A percentile compares a stretch with the other conserved stretches of the same genome.
Conservation (phyloP, 1,284 basidiomycete genomes). For the Naganishia liquefaciens region DNA sequence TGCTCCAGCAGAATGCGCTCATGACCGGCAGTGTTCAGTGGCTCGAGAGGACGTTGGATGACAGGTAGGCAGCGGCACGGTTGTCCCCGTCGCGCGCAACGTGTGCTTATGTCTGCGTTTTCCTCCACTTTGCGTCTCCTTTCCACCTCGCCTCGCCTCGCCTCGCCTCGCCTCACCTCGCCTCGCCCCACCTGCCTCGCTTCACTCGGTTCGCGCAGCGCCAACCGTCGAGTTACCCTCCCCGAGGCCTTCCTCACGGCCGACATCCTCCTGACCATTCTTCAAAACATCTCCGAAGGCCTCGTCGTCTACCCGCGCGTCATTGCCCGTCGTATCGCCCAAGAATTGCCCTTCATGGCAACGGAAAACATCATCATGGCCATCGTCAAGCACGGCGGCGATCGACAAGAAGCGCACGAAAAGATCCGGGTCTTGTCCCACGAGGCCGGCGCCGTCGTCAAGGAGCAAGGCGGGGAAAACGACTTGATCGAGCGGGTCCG, state of each 20-base stretch:
- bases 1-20: slow-evolving; percentile 86
- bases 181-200: not conserved
- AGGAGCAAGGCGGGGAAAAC: slow-evolving; percentile 91
- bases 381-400: slow-evolving; percentile 89
- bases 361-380: slow-evolving; percentile 99
- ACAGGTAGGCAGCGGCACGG: slow-evolving; percentile 61
- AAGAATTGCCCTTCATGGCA: slow-evolving; percentile 99
- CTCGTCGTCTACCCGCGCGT: slow-evolving; percentile 97
- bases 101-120: too few species aligned
- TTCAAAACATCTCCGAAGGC: slow-evolving; percentile 96
- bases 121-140: not conserved
- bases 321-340: slow-evolving; percentile 84
- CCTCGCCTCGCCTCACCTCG: not conserved
- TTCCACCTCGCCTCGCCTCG: slow-evolving; percentile 2
- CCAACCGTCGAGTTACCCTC: slow-evolving; percentile 92
- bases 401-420: slow-evolving; percentile 95
- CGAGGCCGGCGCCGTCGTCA: slow-evolving; percentile 91
- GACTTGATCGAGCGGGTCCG: slow-evolving; percentile 89
- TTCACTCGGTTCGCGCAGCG: too few species aligned
- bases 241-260: slow-evolving; percentile 97
- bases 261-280: slow-evolving; percentile 90
- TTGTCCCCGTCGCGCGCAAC: too few species aligned
- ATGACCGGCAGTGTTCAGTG: slow-evolving; percentile 91
- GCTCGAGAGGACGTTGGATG: slow-evolving; percentile 95
- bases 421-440: slow-evolving; percentile 95